These are phyloP conservation scores for Penicillium sp. DNA, from an alignment of 2,329 filamentous ascomycete genomes.

Conservation along the genomic window DNA sequence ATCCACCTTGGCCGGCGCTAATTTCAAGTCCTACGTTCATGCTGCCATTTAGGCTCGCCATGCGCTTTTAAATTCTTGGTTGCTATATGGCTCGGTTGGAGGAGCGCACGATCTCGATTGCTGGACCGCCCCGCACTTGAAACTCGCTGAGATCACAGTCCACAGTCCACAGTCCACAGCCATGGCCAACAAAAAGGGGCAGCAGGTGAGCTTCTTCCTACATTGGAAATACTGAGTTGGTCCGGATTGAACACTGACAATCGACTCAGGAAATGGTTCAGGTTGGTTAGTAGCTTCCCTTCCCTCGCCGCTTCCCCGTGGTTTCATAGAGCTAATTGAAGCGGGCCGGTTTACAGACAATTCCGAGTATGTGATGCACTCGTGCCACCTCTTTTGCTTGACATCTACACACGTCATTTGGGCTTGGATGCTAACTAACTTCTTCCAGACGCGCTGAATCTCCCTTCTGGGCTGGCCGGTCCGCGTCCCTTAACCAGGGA, in stretches of 20 bases:
- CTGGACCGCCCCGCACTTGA: constrained; percentile 28
- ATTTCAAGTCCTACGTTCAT: neutral
- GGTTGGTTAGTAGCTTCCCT: constrained; percentile 80
- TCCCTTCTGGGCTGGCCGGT: constrained; percentile 79
- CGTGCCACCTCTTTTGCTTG: neutral
- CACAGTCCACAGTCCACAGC: constrained; percentile 18
- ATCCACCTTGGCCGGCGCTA: constrained; percentile 13
- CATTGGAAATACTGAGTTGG: neutral
- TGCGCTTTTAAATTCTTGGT: constrained; percentile 9
- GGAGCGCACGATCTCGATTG: constrained; percentile 14
- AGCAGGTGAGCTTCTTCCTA: constrained; percentile 64
- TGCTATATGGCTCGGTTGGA: constrained; percentile 20
- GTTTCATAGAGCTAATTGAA: constrained; percentile 37
- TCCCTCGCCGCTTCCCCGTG: constrained; percentile 30
- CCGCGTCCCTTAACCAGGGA: constrained; percentile 59
- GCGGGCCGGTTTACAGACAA: constrained; percentile 19
- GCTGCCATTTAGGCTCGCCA: neutral
- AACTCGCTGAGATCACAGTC: constrained; percentile 21
- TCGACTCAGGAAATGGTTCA: constrained; percentile 92
- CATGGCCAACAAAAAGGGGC: constrained; percentile 60
- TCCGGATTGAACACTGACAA: constrained; percentile 11
- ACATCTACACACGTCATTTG: neutral
- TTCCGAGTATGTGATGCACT: constrained; percentile 25
- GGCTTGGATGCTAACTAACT: constrained; percentile 6
- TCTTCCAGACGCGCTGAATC: constrained; percentile 70